These are phyloP conservation scores for Oryza meyeriana DNA, from an alignment of 176 grass and related monocot genomes.

Conservation along the genomic window DNA sequence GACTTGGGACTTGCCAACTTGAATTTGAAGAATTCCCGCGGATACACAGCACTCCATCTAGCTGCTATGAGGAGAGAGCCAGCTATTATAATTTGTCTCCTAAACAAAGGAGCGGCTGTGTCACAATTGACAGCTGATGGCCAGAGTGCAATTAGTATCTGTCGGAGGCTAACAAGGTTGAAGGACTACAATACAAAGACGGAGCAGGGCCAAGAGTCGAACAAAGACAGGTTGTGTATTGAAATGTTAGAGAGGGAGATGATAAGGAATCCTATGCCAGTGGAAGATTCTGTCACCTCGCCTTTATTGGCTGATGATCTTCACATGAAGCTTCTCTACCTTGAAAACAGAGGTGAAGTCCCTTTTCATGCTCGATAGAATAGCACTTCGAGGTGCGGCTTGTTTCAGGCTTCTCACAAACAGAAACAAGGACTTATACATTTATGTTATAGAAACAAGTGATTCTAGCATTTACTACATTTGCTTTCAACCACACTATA, in stretches of 20 bases:
- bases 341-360: constrained; percentile 93
- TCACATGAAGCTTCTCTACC: constrained; percentile 85
- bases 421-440: neutral
- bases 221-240: constrained; percentile 94
- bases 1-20: constrained; percentile 63
- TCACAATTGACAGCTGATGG: constrained; percentile 72
- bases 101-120: constrained; percentile 67
- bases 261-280: constrained; percentile 62
- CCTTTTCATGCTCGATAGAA: constrained; percentile 12
- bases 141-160: constrained; percentile 67
- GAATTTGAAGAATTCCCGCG: constrained; percentile 84
- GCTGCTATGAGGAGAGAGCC: constrained; percentile 98
- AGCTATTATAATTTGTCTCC: constrained; percentile 72
- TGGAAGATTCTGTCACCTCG: constrained; percentile 87
- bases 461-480: neutral
- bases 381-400: neutral
- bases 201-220: constrained; percentile 80
- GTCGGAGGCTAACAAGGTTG: constrained; percentile 67
- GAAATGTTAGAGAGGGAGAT: constrained; percentile 94
- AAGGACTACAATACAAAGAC: constrained; percentile 79
- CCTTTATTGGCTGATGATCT: constrained; percentile 92
- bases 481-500: neutral
- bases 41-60: constrained; percentile 82
- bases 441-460: neutral
- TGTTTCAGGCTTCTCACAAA: constrained; percentile 3